Base-by-base conservation (phyloP, 2,329 filamentous ascomycete species). In the Ambrosiella beaveri region DNA sequence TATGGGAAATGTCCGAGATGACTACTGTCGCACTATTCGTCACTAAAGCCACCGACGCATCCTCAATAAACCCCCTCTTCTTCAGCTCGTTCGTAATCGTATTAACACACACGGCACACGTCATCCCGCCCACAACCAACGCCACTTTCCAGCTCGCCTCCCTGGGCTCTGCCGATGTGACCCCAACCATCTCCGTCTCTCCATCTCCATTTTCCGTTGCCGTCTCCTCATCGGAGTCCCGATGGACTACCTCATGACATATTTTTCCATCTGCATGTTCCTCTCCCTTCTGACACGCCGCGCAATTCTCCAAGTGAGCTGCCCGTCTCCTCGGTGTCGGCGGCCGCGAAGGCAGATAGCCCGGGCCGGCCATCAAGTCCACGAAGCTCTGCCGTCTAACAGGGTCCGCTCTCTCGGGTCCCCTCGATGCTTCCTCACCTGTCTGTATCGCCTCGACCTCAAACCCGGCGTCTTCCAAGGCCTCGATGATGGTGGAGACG, bases 61-160 rank as follows among this genome's bases (percentile, higher is more conserved):
- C 75, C 54, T 74, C 71, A 35, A 88, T 71, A 19, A 65, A 63
- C 11, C 44, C 53, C 19, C 75, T 68, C 61, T 79, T 77, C 52
- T 77, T 70, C 41, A 88, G 68, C 62, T 78, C 77, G 6, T 75
- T 70, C 11, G 77, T 81, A 63, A 88, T 79, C 44, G 75, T 73
- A 65, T 82, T 82, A 57, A 75, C 75, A 64, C 85, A 89, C 11
- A 82, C 76, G 12, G 81, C 79, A 66, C 85, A 88, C 3, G 81
- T 86, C 84, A 89, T 88, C 56, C 85, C 85, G 36, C 76, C 79
- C 45, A 89, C 75, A 17, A 81, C 78, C n/a, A 82, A 62, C 0
- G 71, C 75, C 1, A 73, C 77, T 44, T 73, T 69, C 73, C 75
- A 81, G n/a, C 64, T 61, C 1, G 41, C 52, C 12, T 56, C 56